Base-by-base conservation (phyloP, 208 protist species). In the Leishmania tropica region DNA sequence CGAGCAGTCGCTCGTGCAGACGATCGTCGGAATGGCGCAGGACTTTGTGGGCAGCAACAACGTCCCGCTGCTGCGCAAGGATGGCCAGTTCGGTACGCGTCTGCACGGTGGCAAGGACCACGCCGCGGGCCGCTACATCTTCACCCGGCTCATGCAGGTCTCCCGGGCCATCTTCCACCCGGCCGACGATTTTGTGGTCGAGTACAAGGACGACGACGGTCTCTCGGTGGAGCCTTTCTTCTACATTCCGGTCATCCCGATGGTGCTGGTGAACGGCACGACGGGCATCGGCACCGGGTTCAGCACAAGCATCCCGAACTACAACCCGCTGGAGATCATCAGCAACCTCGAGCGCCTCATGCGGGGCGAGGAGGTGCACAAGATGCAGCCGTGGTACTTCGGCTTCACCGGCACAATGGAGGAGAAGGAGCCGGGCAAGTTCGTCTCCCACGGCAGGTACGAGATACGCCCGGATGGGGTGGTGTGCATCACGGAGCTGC, bases 211-310 rank as follows among this genome's bases (percentile, higher is more conserved):
- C 75, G 99, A 99, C 84, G 99, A 99, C 89, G 99, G 99, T 24
- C 87, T 98, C 62, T 90, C 87, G 13, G 99, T 99, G 64, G 99
- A 99, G 96, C 99, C 99, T 11, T 96, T 97, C 82, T 99, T 87
- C 83, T 99, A 99, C 90, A 80, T 99, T 8, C 99, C 99, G 13
- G 95, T 99, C 37, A 95, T 99, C 53, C 99, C 99, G 19, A 99
- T 99, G 93, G 97, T 98, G 24, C 92, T 99, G 1, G 96, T 99
- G 45, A 99, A 99, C 93, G 99, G 99, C 58, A 90, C 95, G 6
- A 91, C 98, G 17, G 99, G 99, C 86, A 99, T 99, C 85, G 99
- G 99, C 67, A 99, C 99, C 15, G 99, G 99, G 73, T 99, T 99
- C 96, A 94, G 92, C 75, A 99, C 99, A 17, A 97, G 87, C 56